A percentile compares a stretch with the other conserved stretches of the same genome.
phyloP scores from a whole-genome alignment of 768 basidiomycete genomes.

The Tylopilus felleus region DNA sequence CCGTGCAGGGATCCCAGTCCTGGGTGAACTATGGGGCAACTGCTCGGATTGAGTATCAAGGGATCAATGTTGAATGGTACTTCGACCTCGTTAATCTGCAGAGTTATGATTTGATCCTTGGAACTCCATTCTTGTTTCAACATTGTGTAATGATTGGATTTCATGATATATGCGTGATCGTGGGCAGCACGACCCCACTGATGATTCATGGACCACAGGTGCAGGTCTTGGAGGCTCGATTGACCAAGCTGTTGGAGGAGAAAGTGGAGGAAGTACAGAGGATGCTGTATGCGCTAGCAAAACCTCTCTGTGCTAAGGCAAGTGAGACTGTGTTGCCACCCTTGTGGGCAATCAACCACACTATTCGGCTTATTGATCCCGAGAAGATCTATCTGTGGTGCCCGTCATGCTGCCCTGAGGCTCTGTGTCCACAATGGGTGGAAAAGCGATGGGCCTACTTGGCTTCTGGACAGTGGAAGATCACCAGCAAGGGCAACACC shows the following conservation, averaged over 20 bases:
- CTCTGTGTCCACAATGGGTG: background rate
- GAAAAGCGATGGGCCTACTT: background rate
- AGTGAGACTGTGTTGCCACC: no score
- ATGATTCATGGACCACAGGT: no score
- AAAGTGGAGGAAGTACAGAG: no score
- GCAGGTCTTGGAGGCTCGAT: no score
- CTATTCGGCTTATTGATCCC: background rate
- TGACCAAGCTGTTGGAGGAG: no score
- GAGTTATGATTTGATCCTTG: conserved; percentile 38
- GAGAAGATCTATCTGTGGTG: background rate
- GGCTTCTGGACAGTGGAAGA: background rate
- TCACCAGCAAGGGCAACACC: background rate
- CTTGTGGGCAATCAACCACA: conserved; percentile 4
- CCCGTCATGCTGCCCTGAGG: background rate
- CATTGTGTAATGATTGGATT: conserved; percentile 6
- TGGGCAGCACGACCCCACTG: no score
- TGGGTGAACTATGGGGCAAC: conserved; percentile 20
- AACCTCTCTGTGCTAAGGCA: no score
- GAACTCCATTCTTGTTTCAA: conserved; percentile 39
- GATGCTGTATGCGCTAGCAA: no score
- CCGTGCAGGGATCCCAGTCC: conserved; percentile 29
- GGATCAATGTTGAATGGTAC: conserved; percentile 13
- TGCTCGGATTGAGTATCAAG: conserved; percentile 14
- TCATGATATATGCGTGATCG: no score
- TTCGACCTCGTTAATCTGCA: conserved; percentile 40